Evolutionary conservation across 768 basidiomycete genomes (phyloP).

Genomic region (Termitomyces heimii): DNA sequence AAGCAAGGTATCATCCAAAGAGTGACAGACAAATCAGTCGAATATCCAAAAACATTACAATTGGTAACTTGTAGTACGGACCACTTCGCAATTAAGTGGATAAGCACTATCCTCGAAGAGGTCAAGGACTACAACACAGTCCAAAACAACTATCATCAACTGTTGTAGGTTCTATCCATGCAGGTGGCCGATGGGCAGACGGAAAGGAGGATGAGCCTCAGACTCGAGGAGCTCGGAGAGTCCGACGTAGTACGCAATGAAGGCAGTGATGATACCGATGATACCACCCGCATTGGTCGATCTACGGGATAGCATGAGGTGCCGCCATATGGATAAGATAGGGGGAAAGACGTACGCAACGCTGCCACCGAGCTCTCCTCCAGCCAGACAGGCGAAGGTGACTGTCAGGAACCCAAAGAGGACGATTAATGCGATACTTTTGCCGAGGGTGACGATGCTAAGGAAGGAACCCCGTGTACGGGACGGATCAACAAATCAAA

Average conservation of each 20-base stretch:
- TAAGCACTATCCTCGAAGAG: not conserved
- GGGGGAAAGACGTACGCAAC: conserved; percentile 19
- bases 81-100: not conserved
- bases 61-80: not conserved
- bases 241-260: conserved; percentile 44
- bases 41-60: too few relatives aligned
- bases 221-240: conserved; percentile 35
- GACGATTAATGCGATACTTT: conserved; percentile 31
- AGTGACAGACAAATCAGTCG: too few relatives aligned
- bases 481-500: not conserved
- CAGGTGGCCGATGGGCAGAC: conserved; percentile 37
- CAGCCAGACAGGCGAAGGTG: conserved; percentile 39
- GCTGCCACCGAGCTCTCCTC: conserved; percentile 26
- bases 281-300: conserved; percentile 37
- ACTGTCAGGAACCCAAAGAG: conserved; percentile 31
- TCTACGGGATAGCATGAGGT: conserved; percentile 15
- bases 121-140: not conserved
- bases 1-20: too few relatives aligned
- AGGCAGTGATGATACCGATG: conserved; percentile 38
- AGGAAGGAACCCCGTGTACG: too few relatives aligned
- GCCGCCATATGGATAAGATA: not conserved
- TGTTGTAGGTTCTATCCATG: too few relatives aligned
- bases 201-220: conserved; percentile 31
- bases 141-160: too few relatives aligned
- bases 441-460: conserved; percentile 34